Conservation (phyloP, 163 green algal genomes). For the Volvox carteri region DNA sequence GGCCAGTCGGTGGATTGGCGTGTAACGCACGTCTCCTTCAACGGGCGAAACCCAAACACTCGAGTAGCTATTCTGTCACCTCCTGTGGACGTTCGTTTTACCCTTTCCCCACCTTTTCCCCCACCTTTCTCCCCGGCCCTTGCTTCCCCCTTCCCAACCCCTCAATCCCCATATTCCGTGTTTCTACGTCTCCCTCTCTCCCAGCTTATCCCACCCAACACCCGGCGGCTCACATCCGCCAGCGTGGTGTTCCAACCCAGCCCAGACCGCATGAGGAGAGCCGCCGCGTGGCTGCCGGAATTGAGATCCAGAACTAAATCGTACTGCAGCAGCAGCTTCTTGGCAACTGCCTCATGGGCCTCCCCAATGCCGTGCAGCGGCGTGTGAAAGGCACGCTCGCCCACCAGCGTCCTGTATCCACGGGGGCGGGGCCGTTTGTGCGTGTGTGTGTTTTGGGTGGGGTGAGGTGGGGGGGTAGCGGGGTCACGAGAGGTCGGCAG, state of each 20-base stretch:
- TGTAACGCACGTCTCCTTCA: not conserved
- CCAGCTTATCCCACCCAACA: not conserved
- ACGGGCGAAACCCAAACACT: not conserved
- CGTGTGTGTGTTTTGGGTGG: not conserved
- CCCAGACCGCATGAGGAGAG: not conserved
- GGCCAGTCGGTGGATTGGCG: too few species aligned
- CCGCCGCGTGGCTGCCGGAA: not conserved
- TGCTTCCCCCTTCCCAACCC: not conserved
- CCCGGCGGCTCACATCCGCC: not conserved
- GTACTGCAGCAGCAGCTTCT: conserved; percentile 23
- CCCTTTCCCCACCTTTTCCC: not conserved
- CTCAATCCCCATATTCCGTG: not conserved
- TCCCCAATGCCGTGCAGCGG: conserved; percentile 13
- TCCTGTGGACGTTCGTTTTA: not conserved
- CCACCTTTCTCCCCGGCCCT: not conserved
- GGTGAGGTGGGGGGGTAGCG: not conserved
- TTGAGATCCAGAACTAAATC: conserved; percentile 28
- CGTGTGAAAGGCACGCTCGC: conserved; percentile 21
- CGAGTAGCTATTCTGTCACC: not conserved
- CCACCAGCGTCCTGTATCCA: conserved; percentile 3
- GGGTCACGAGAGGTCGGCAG: not conserved
- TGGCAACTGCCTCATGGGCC: conserved; percentile 10
- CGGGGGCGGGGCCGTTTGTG: not conserved
- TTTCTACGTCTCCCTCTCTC: not conserved
- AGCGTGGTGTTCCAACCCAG: conserved; percentile 9